Evolutionary conservation across 2,329 filamentous ascomycete species (phyloP).

Genomic region (Botrytis hyacinthi): DNA sequence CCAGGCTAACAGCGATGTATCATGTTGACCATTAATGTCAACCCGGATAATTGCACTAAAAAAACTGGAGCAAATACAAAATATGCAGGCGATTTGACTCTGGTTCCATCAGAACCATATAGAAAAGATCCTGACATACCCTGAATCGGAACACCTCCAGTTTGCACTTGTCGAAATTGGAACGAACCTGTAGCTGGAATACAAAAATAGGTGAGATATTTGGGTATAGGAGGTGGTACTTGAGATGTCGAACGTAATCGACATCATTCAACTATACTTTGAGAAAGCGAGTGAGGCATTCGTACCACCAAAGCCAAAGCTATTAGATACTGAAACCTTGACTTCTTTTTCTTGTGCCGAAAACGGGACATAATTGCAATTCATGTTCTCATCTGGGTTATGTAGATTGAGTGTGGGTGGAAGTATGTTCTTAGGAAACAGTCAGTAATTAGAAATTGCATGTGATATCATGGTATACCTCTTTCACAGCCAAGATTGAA

Average conservation of each 20-base stretch:
- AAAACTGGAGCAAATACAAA: slow-evolving; percentile 29
- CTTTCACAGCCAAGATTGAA: slow-evolving; percentile 71
- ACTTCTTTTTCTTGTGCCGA: slow-evolving; percentile 68
- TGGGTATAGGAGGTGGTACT: slow-evolving; percentile 18
- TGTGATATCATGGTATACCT: slow-evolving; percentile 56
- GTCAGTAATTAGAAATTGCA: slow-evolving; percentile 15
- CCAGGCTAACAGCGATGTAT: neutral
- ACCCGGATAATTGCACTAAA: slow-evolving; percentile 28
- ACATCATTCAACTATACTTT: slow-evolving; percentile 32
- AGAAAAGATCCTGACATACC: slow-evolving; percentile 18
- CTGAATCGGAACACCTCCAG: slow-evolving; percentile 25
- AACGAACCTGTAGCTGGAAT: slow-evolving; percentile 24
- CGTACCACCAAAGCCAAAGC: slow-evolving; percentile 96
- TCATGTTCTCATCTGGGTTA: slow-evolving; percentile 61
- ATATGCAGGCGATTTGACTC: slow-evolving; percentile 28
- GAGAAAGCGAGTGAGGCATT: slow-evolving; percentile 84
- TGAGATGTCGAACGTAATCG: neutral
- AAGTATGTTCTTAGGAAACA: slow-evolving; percentile 64
- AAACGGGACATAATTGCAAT: slow-evolving; percentile 83
- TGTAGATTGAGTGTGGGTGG: slow-evolving; percentile 86
- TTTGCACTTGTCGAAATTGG: slow-evolving; percentile 28
- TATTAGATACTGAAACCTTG: slow-evolving; percentile 81
- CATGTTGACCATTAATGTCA: neutral
- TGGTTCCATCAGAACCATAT: slow-evolving; percentile 22
- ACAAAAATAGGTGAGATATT: slow-evolving; percentile 24